These are phyloP conservation scores for Globisporangium nunn DNA, from an alignment of 352 stramenopile species.

Conservation along the genomic window DNA sequence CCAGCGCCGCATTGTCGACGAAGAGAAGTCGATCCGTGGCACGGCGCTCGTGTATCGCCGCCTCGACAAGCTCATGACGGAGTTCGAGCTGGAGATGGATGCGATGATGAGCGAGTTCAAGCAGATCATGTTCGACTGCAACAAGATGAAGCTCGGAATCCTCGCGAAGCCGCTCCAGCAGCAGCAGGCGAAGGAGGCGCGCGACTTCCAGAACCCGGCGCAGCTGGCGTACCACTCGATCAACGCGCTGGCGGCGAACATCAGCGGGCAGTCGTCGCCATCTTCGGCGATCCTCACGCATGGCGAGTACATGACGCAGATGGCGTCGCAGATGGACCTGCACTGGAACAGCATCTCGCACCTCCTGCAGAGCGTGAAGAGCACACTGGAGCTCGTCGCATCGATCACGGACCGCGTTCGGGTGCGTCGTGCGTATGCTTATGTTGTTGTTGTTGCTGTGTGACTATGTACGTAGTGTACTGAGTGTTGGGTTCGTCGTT, in stretches of 20 bases:
- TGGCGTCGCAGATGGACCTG: slow-evolving; percentile 76
- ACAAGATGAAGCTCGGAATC: slow-evolving; percentile 79
- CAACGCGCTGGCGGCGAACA: slow-evolving; percentile 64
- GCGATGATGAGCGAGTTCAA: slow-evolving; percentile 60
- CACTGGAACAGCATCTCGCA: slow-evolving; percentile 85
- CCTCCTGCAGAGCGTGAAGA: slow-evolving; percentile 73
- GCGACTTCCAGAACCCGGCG: slow-evolving; percentile 57
- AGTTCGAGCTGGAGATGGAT: slow-evolving; percentile 71
- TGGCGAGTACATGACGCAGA: slow-evolving; percentile 85
- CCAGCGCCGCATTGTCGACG: slow-evolving; percentile 64
- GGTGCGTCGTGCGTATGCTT: slow-evolving; percentile 24
- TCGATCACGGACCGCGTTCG: slow-evolving; percentile 57
- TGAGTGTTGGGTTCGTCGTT: background rate
- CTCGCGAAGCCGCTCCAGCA: slow-evolving; percentile 68
- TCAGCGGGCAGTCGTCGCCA: slow-evolving; percentile 48
- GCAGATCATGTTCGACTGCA: slow-evolving; percentile 66
- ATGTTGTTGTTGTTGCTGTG: background rate
- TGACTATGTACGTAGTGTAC: background rate
- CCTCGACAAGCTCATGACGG: slow-evolving; percentile 39
- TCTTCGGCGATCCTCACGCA: slow-evolving; percentile 73
- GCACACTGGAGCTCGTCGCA: slow-evolving; percentile 52
- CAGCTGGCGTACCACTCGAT: slow-evolving; percentile 80
- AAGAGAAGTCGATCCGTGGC: slow-evolving; percentile 70
- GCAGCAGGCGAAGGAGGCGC: slow-evolving; percentile 42
- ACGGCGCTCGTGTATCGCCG: slow-evolving; percentile 74